Evolutionary conservation across 1,284 basidiomycete species (phyloP).

Genomic region (Heterobasidion occidentale): DNA sequence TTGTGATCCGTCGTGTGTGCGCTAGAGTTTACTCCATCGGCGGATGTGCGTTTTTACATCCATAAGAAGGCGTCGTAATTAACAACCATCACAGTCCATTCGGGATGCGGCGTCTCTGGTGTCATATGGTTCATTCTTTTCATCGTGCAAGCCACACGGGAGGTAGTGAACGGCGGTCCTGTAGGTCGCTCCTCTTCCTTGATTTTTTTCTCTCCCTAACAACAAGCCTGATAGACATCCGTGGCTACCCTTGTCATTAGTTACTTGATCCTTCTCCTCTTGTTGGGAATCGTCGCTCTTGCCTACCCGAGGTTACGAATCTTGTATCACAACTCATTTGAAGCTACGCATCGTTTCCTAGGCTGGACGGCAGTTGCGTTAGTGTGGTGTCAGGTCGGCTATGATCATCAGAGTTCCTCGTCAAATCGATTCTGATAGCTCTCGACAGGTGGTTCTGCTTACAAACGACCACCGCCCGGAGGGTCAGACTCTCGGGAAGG

Average conservation of each 20-base stretch:
- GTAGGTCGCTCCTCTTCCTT: slow-evolving; percentile 18
- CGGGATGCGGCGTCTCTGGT: slow-evolving; percentile 46
- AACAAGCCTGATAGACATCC: slow-evolving; percentile 26
- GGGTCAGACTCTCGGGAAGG: slow-evolving; percentile 30
- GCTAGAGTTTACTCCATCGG: slow-evolving; percentile 54
- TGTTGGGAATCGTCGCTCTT: slow-evolving; percentile 42
- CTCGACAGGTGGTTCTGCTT: slow-evolving; percentile 34
- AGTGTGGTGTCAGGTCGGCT: slow-evolving; percentile 44
- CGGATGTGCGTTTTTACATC: slow-evolving; percentile 25
- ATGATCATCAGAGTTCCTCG: neutral
- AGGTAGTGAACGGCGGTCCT: slow-evolving; percentile 30
- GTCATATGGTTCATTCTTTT: slow-evolving; percentile 45
- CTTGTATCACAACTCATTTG: slow-evolving; percentile 43
- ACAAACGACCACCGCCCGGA: slow-evolving; percentile 42
- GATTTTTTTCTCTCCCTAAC: neutral
- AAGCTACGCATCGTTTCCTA: slow-evolving; percentile 46
- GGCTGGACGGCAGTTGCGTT: slow-evolving; percentile 47
- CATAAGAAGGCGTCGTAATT: neutral
- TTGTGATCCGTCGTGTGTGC: slow-evolving; percentile 40
- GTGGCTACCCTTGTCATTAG: slow-evolving; percentile 42
- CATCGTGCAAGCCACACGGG: slow-evolving; percentile 43
- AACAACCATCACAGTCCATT: slow-evolving; percentile 31
- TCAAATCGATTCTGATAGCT: neutral
- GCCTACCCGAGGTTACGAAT: slow-evolving; percentile 40
- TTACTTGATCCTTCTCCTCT: slow-evolving; percentile 40